Percentiles rank a stretch among this genome's conserved stretches.
Conservation (phyloP, 768 basidiomycete genomes). For the Pleurotus tuoliensis region DNA sequence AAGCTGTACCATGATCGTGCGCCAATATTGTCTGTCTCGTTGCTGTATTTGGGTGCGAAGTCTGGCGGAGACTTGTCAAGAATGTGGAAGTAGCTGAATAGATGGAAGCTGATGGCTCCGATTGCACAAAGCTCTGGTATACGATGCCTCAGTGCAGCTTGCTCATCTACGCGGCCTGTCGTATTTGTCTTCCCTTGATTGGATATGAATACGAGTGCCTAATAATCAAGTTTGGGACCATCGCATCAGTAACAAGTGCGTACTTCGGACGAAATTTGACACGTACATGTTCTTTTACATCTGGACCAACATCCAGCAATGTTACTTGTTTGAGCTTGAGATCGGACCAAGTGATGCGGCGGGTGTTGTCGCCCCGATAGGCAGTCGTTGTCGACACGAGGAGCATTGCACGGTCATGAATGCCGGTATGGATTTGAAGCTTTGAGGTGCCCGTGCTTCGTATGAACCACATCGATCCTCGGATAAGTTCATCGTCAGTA, state of each 20-base stretch:
- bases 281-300: constrained; percentile 1
- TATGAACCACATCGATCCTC: constrained; percentile 19
- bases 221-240: neutral
- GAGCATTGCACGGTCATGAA: constrained; percentile 27
- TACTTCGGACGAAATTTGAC: no score
- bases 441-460: constrained; percentile 1
- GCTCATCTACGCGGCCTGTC: constrained; percentile 26
- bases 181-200: constrained; percentile 29
- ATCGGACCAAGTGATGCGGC: constrained; percentile 22
- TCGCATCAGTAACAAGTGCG: no score
- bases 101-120: constrained; percentile 19
- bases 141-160: constrained; percentile 23
- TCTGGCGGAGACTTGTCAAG: constrained; percentile 11
- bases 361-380: constrained; percentile 24
- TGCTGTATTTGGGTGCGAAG: constrained; percentile 25
- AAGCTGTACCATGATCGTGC: constrained; percentile 24
- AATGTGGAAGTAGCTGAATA: constrained; percentile 29
- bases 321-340: constrained; percentile 15
- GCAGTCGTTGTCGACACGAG: constrained; percentile 26
- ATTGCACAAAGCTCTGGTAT: constrained; percentile 25
- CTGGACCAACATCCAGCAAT: constrained; percentile 15
- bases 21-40: constrained; percentile 22
- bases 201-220: constrained; percentile 24
- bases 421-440: constrained; percentile 9
- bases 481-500: constrained; percentile 1